Evolutionary conservation across 768 basidiomycete species (phyloP).

Genomic region (Suillus decipiens): DNA sequence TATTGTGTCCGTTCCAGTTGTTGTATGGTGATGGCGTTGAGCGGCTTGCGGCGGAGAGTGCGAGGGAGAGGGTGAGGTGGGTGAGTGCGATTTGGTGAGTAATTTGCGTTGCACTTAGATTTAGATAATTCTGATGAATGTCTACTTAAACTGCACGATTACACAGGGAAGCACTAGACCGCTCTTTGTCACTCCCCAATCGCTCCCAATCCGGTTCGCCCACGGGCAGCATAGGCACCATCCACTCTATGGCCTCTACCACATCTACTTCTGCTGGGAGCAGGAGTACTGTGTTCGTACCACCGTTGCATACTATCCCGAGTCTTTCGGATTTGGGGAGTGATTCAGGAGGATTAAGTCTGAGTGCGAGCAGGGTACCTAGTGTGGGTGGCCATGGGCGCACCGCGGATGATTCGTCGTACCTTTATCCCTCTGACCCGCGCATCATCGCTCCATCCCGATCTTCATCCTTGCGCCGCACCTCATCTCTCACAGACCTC

Average conservation of each 20-base stretch:
- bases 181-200: conserved; percentile 52
- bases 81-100: conserved; percentile 86
- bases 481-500: conserved; percentile 79
- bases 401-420: conserved; percentile 69
- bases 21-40: conserved; percentile 90
- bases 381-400: conserved; percentile 30
- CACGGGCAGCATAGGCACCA: conserved; percentile 66
- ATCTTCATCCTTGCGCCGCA: conserved; percentile 57
- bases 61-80: conserved; percentile 86
- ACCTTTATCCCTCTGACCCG: conserved; percentile 71
- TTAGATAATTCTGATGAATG: background rate
- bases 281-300: conserved; percentile 75
- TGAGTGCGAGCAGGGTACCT: background rate
- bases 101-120: conserved; percentile 2
- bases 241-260: conserved; percentile 54
- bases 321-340: conserved; percentile 63
- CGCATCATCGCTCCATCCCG: conserved; percentile 72
- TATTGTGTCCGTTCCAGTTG: conserved; percentile 88
- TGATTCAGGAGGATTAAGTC: background rate
- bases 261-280: conserved; percentile 50
- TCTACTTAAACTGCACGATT: background rate
- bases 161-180: conserved; percentile 77
- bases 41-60: conserved; percentile 84
- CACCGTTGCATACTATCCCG: conserved; percentile 68
- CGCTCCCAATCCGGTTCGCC: conserved; percentile 47